Conservation (phyloP, 192 early-diverging fungal species). For the Podila minutissima region DNA sequence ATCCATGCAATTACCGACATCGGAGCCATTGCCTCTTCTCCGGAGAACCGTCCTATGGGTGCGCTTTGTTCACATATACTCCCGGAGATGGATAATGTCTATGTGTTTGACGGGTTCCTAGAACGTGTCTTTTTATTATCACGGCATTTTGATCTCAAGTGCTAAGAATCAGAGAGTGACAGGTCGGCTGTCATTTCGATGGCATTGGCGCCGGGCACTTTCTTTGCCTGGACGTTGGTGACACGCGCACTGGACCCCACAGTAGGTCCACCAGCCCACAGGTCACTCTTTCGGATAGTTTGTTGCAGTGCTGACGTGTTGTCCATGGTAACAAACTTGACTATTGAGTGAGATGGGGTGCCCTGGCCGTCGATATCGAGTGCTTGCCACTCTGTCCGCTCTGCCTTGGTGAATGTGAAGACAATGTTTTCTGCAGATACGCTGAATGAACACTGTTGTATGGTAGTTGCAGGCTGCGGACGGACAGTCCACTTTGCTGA, state of each 20-base stretch:
- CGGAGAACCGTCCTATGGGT: too few relatives aligned
- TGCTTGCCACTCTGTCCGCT: constrained; percentile 24
- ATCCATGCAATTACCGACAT: too few relatives aligned
- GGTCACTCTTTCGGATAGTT: constrained; percentile 8
- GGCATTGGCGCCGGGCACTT: constrained; percentile 19
- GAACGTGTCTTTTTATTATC: background rate
- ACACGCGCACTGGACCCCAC: background rate
- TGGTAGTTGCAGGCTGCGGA: constrained; percentile 3
- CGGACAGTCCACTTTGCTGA: background rate
- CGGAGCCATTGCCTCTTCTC: too few relatives aligned
- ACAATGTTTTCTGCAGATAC: constrained; percentile 23
- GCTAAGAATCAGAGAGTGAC: background rate
- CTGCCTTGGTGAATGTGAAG: constrained; percentile 13
- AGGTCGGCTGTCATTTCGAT: constrained; percentile 32
- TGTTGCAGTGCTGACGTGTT: constrained; percentile 5
- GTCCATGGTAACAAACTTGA: constrained; percentile 16
- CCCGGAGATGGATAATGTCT: too few relatives aligned
- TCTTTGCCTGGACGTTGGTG: constrained; percentile 30
- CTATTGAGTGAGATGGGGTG: background rate
- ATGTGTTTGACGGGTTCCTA: too few relatives aligned
- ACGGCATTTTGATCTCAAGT: background rate
- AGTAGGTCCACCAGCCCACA: constrained; percentile 2
- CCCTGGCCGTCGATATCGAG: background rate
- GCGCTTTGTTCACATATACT: too few relatives aligned
- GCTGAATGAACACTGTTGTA: constrained; percentile 14